Evolutionary conservation across 176 grass and related monocot species (phyloP), one percentile per base, ranked within the genome.

Genomic region (Themeda triandra): DNA sequence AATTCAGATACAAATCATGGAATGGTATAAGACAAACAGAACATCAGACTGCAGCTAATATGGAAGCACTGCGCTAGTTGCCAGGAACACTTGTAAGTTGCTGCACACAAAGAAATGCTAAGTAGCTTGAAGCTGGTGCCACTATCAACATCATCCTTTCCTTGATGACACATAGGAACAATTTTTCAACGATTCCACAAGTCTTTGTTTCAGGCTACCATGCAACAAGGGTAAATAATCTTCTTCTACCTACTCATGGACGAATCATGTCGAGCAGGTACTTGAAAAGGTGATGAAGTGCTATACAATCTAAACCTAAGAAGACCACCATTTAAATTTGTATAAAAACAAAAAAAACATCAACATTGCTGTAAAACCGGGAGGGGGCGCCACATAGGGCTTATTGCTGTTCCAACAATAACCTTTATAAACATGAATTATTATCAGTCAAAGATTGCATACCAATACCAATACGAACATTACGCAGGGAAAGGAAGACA

Each of bases 391-490:
- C 12, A 80, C 17, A 54, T 37, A 37, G 15, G 30, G 10, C 59
- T 73, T 31, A 33, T 49, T 85, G 46, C 9, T 58, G 27, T 21
- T 77, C 25, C 32, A 82, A 56, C 23, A 44, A 51, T 45, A 69
- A 69, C 19, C 14, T 7, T 11, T 68, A 56, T 37, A 80, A 87
- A 75, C 45, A 80, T 58, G 49, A 71, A 77, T 10, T 76, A 81
- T 63, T 79, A 71, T 86, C 76, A 69, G 30, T 67, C 29, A 54
- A 83, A 54, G 31, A 41, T 88, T 82, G 39, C 85, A 92, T 95
- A 98, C 96, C 96, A 79, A 94, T 90, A 75, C 96, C 96, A 84
- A 98, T 92, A 33, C 93, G 91, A 12, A 98, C 82, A 90, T 98
- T 98, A 82, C 96, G 87, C 35, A 95, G 63, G 11, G 93, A 88